phyloP scores from a whole-genome alignment of 202 grass and related monocot genomes.

The Zoysia matrella region DNA sequence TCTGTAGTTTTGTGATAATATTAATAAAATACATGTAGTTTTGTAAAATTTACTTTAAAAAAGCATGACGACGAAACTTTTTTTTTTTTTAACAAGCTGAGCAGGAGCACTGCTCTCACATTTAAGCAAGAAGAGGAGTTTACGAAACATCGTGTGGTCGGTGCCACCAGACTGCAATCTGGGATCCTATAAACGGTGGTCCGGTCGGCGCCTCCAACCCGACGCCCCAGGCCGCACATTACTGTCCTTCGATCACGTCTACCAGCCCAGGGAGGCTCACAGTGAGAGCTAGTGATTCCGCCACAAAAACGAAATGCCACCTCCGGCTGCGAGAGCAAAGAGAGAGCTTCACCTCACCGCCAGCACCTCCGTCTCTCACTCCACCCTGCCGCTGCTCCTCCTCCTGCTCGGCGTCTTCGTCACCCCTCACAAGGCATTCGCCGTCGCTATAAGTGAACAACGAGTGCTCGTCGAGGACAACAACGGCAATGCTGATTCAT shows the following conservation, averaged over 20 bases:
- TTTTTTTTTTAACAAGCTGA: too few species aligned
- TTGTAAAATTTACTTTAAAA: too few species aligned
- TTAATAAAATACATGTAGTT: too few species aligned
- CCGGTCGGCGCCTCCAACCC: slow-evolving; percentile 13
- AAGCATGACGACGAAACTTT: too few species aligned
- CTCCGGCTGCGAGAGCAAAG: slow-evolving; percentile 25
- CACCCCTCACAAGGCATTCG: slow-evolving; percentile 11
- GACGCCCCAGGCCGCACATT: neutral
- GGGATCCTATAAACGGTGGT: too few species aligned
- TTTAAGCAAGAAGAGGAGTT: too few species aligned
- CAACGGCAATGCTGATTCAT: neutral
- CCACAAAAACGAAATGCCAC: slow-evolving; percentile 34
- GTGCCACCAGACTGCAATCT: too few species aligned
- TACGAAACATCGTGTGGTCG: too few species aligned
- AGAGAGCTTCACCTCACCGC: slow-evolving; percentile 9
- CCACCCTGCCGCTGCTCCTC: slow-evolving; percentile 26
- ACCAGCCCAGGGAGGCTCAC: neutral
- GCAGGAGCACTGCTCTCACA: too few species aligned
- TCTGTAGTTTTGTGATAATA: too few species aligned
- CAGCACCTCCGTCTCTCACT: neutral
- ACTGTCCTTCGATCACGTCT: slow-evolving; percentile 36
- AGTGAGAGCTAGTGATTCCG: slow-evolving; percentile 6
- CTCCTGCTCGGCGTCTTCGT: slow-evolving; percentile 17
- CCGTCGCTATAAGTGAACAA: neutral
- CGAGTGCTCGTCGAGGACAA: slow-evolving; percentile 22